A percentile compares a stretch with the other conserved stretches of the same genome.
These are phyloP conservation scores for Leishmania amazonensis DNA, from an alignment of 208 protist genomes.

Conservation along the genomic window DNA sequence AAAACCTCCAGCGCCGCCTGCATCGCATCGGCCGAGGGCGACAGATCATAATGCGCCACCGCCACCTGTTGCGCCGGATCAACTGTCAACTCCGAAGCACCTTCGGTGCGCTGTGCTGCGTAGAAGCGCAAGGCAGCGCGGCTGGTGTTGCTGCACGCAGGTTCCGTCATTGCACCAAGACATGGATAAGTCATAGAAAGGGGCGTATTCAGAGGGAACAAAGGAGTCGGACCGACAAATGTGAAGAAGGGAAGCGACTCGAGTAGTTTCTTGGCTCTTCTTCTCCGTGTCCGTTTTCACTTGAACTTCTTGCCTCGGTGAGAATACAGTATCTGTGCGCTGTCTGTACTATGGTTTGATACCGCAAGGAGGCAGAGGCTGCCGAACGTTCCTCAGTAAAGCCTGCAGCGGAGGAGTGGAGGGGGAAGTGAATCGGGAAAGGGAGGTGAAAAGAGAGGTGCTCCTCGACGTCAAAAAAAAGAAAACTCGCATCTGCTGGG, in stretches of 20 bases:
- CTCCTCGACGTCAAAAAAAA: not conserved
- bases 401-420: not conserved
- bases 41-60: not conserved
- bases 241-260: not conserved
- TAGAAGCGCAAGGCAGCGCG: not conserved
- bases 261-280: not conserved
- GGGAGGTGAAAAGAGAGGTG: not conserved
- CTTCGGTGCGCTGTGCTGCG: not conserved
- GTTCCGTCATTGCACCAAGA: not conserved
- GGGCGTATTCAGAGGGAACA: constrained; percentile 3
- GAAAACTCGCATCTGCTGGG: not conserved
- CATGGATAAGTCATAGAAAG: not conserved
- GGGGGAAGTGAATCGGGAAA: not conserved
- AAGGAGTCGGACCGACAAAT: not conserved
- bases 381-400: not conserved
- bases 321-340: not conserved
- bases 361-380: no score
- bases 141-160: not conserved
- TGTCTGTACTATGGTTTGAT: not conserved
- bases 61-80: not conserved
- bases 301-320: not conserved
- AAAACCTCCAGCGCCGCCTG: constrained; percentile 29
- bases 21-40: not conserved
- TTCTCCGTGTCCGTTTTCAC: not conserved
- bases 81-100: not conserved